Base-by-base conservation (phyloP, 192 early-diverging fungal species). In the Umbelopsis ramanniana region DNA sequence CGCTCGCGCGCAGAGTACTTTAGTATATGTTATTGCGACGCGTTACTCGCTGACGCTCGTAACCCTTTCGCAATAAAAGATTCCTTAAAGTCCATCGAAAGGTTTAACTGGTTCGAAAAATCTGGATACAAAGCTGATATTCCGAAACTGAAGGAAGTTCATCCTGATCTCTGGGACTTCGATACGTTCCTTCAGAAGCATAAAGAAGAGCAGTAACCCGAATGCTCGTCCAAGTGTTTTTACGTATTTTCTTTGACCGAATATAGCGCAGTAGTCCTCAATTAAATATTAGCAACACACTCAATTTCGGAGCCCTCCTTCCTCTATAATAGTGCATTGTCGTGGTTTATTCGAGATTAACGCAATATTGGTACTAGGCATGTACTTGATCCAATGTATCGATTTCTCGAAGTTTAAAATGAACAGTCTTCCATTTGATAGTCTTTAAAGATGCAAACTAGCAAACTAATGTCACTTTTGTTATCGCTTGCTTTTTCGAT, bases 111-210 rank as follows among this genome's bases (percentile, higher is more conserved):
- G 9, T 50, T 50, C 17, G 48, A 50, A n/a, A 50, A 50, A 50
- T 50, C 9, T 47, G 68, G 43, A 14, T 69, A 46, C 6, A 17
- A 35, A 33, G 68, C 46, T 17, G 68, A 69, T 50, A 52, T 69
- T 33, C 68, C 68, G 10, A 47, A 69, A 2, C 46, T 69, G 17
- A n/a, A 33, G 29, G 10, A 69, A 50, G 46, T 46, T 0, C 29
- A 47, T 47, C 68, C 68, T 46, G 68, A 69, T 10, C 46, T 69
- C 48, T 50, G 48, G 48, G n/a, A 50, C 48, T 50, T 50, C 6
- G 48, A 50, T 50, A 19, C 48, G 11, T 50, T 50, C 48, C 48
- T 50, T 50, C 48, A 50, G 17, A 50, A 50, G 14, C 48, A 17
- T 19, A 50, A 50, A 15, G 48, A 50, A 19, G 15, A 10, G 48